Conservation (phyloP, 441 rosid species). For the Populus hybrid region DNA sequence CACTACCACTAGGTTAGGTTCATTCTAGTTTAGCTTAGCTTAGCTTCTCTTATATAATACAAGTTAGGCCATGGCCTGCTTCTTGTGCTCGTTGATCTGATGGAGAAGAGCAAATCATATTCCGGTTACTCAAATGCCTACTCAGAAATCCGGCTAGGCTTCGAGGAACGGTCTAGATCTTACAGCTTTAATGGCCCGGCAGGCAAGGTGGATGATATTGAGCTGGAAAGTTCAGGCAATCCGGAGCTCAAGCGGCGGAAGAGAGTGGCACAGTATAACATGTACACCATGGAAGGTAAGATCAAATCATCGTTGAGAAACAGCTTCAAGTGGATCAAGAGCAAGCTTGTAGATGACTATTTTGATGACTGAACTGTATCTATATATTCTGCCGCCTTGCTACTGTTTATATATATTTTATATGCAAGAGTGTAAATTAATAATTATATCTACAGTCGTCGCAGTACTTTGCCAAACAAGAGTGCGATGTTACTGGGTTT, state of each 20-base stretch:
- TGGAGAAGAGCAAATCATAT: conserved; percentile 59
- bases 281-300: conserved; percentile 30
- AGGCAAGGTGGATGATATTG: not conserved
- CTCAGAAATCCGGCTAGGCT: conserved; percentile 27
- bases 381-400: not conserved
- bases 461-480: too few species aligned
- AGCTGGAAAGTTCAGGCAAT: conserved; percentile 20
- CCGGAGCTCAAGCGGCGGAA: conserved; percentile 36
- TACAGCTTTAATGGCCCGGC: conserved; percentile 44
- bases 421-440: too few species aligned
- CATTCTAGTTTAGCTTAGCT: too few species aligned
- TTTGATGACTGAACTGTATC: conserved; percentile 16
- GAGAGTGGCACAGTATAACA: conserved; percentile 32
- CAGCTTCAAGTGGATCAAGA: conserved; percentile 39
- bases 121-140: conserved; percentile 29
- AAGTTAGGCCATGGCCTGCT: not conserved
- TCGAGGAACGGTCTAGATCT: conserved; percentile 39
- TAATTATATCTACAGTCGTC: too few species aligned
- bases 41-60: not conserved
- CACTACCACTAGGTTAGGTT: conserved; percentile 9
- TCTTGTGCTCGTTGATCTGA: conserved; percentile 2
- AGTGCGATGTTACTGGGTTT: too few species aligned
- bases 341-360: conserved; percentile 23
- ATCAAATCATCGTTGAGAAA: conserved; percentile 27
- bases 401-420: not conserved